These are phyloP conservation scores for Avena sativa DNA, from an alignment of 176 grass and related monocot species.

Conservation along the genomic window DNA sequence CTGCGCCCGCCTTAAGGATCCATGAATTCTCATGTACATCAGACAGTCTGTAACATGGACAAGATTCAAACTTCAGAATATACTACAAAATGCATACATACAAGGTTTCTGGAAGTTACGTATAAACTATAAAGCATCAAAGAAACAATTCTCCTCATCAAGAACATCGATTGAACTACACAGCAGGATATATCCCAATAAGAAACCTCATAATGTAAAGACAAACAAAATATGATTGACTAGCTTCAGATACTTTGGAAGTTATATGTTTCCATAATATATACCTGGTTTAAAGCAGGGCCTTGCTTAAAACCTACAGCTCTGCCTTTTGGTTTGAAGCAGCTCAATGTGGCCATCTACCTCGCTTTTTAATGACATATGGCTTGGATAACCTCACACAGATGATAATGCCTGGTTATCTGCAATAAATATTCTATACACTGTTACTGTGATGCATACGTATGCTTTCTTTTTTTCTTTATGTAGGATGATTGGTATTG, in stretches of 20 bases:
- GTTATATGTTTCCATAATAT: neutral
- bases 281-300: neutral
- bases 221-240: neutral
- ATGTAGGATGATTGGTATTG: neutral
- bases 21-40: neutral
- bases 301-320: neutral
- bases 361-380: neutral
- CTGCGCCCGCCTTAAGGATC: neutral
- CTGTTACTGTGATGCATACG: neutral
- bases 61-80: neutral
- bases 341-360: neutral
- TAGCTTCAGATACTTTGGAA: neutral
- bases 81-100: neutral
- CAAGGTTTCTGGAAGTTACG: neutral
- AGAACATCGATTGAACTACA: slow-evolving; percentile 6
- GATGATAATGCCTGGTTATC: neutral
- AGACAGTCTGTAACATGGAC: neutral
- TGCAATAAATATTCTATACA: neutral
- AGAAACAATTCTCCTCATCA: neutral
- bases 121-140: neutral
- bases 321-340: neutral
- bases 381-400: no score
- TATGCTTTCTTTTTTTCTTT: neutral
- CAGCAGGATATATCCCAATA: neutral
- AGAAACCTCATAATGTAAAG: slow-evolving; percentile 4